phyloP scores from a whole-genome alignment of 192 early-diverging fungal species.

The Podila minutissima region DNA sequence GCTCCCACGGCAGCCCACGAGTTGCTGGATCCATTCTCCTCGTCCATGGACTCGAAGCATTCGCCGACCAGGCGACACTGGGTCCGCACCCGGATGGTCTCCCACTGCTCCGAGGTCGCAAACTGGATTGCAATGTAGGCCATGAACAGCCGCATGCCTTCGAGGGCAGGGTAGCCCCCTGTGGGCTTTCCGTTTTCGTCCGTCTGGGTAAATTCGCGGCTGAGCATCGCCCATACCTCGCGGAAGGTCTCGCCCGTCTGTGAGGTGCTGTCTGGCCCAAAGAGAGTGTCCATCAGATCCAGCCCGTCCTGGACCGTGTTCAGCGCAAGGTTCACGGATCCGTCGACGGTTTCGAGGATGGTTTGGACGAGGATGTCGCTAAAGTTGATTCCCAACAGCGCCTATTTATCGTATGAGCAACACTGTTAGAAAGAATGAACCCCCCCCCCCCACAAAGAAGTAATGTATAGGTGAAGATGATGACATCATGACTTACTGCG shows the following conservation, averaged over 20 bases:
- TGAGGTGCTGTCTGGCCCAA: constrained; percentile 48
- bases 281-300: constrained; percentile 51
- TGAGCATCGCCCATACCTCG: constrained; percentile 50
- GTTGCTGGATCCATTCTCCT: constrained; percentile 33
- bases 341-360: constrained; percentile 47
- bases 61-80: constrained; percentile 26
- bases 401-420: constrained; percentile 3
- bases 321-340: constrained; percentile 48
- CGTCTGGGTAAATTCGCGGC: constrained; percentile 43
- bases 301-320: constrained; percentile 47
- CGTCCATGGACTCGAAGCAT: constrained; percentile 42
- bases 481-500: constrained; percentile 25
- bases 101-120: constrained; percentile 47
- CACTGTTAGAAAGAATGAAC: background rate
- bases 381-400: constrained; percentile 49
- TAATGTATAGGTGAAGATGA: background rate
- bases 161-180: constrained; percentile 41
- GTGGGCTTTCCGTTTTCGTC: constrained; percentile 15
- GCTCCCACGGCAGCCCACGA: constrained; percentile 23
- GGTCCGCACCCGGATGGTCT: constrained; percentile 26
- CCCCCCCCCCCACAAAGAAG: too few relatives aligned
- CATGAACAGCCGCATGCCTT: constrained; percentile 53
- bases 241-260: constrained; percentile 54
- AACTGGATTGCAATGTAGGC: constrained; percentile 58
- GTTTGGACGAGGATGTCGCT: constrained; percentile 45